Conservation (phyloP, 2,329 filamentous ascomycete genomes). For the Sarocladium brachiariae region DNA sequence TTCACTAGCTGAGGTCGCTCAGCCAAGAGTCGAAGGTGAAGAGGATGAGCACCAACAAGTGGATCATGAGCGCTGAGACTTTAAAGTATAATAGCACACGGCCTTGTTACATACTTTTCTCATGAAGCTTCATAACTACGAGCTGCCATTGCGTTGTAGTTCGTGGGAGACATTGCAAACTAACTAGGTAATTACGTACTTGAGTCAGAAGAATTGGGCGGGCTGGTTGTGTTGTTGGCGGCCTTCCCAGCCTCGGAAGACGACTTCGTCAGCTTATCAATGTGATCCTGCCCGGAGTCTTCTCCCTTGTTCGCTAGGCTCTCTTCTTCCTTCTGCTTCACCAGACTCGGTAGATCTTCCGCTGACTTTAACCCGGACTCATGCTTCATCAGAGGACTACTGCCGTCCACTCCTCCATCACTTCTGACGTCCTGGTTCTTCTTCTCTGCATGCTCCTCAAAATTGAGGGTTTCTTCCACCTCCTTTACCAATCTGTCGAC, state of each 20-base stretch:
- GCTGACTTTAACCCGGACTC: neutral
- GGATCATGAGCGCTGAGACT: too few relatives aligned
- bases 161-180: too few relatives aligned
- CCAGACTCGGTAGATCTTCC: neutral
- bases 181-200: neutral
- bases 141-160: too few relatives aligned
- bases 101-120: too few relatives aligned
- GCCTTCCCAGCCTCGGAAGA: neutral
- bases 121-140: too few relatives aligned
- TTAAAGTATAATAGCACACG: too few relatives aligned
- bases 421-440: neutral
- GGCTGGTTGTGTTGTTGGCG: neutral
- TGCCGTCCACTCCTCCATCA: neutral
- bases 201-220: neutral
- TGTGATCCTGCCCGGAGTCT: too few relatives aligned
- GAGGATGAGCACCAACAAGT: too few relatives aligned
- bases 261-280: neutral
- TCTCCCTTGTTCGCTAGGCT: neutral
- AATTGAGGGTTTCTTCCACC: conserved; percentile 26
- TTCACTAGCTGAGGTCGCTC: too few relatives aligned
- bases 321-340: neutral
- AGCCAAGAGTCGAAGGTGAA: too few relatives aligned
- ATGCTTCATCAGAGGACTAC: neutral
- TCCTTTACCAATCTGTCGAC: conserved; percentile 32
- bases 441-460: conserved; percentile 18